Evolutionary conservation across 2,329 filamentous ascomycete genomes (phyloP).

Genomic region (Sporothrix dimorphospora): DNA sequence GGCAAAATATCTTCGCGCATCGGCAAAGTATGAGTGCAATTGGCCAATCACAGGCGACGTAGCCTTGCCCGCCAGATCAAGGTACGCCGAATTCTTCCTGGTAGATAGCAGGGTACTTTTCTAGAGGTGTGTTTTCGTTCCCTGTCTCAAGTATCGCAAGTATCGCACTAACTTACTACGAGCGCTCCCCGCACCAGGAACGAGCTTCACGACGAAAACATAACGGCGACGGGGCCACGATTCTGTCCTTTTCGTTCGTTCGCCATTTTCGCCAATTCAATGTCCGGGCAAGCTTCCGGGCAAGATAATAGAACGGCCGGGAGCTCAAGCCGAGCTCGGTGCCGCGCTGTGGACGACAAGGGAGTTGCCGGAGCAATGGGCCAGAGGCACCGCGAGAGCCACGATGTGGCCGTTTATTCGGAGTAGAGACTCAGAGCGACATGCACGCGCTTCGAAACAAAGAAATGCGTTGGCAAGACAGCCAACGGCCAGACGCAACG

Average conservation of each 20-base stretch:
- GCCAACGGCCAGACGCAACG: not conserved
- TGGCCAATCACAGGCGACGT: conserved; percentile 23
- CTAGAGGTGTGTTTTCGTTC: no score
- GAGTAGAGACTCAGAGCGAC: not conserved
- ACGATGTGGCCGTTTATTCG: not conserved
- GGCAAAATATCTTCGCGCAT: conserved; percentile 16
- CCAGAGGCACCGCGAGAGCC: not conserved
- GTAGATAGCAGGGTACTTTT: conserved; percentile 3
- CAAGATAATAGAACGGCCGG: conserved; percentile 9
- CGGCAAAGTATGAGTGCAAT: conserved; percentile 19
- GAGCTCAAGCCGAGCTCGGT: conserved; percentile 19
- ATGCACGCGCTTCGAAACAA: not conserved
- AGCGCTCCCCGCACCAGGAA: not conserved
- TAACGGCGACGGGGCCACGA: conserved; percentile 14
- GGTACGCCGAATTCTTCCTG: conserved; percentile 24
- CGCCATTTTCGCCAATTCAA: not conserved
- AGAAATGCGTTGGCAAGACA: conserved; percentile 4
- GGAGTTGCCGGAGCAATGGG: not conserved
- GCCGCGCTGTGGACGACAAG: not conserved
- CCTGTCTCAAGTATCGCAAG: no score
- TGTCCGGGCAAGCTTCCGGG: not conserved
- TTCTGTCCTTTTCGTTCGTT: not conserved
- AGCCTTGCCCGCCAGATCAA: not conserved
- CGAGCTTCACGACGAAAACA: conserved; percentile 24
- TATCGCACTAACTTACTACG: conserved; percentile 18